Evolutionary conservation across 1,139 yeast genomes (phyloP), one percentile per base, ranked within the genome.

Genomic region (Yamadazyma dendronema): DNA sequence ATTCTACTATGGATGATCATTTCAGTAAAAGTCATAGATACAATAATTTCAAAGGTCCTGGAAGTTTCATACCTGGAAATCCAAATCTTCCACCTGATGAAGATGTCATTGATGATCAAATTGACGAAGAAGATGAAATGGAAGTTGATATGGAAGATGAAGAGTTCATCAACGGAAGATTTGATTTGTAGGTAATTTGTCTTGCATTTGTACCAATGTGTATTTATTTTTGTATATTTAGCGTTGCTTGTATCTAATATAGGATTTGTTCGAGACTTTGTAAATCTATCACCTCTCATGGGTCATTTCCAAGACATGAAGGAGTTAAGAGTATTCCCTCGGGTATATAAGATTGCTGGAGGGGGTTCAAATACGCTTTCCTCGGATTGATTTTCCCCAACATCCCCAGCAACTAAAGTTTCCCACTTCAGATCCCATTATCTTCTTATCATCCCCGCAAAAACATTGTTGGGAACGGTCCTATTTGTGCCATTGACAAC

Each of bases 1-100:
- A 86, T 48, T 84, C 94, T n/a, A 78, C 94, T 17, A 81, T 90
- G 72, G 95, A 88, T 52, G 96, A 88, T 50, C 88, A 84, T 57
- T 83, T 84, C 47, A 70, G 74, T 35, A 65, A 66, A 53, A 63
- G 71, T 14, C 69, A 63, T 47, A 56, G 75, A 38, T 67, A 70
- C 43, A 70, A 67, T 44, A 61, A 76, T 1, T 77, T 67, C 53
- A 74, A 70, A 46, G 81, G 78, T 38, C 79, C 79, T 15, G 89
- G 89, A 4, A 81, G 89, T 2, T 78, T 84, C 49, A 81, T 84
- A 31, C 86, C 88, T 4, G 88, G 89, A 4, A 79, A 84, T 56
- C 89, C 90, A 9, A 80, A 82, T 52, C 60, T 82, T 41, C 92
- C 90, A 26, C 85, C 92, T 0, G 90, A 81, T 48, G 94, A 85